These are phyloP conservation scores for Penicillium paradoxum DNA, from an alignment of 495 filamentous ascomycete genomes.

Conservation along the genomic window DNA sequence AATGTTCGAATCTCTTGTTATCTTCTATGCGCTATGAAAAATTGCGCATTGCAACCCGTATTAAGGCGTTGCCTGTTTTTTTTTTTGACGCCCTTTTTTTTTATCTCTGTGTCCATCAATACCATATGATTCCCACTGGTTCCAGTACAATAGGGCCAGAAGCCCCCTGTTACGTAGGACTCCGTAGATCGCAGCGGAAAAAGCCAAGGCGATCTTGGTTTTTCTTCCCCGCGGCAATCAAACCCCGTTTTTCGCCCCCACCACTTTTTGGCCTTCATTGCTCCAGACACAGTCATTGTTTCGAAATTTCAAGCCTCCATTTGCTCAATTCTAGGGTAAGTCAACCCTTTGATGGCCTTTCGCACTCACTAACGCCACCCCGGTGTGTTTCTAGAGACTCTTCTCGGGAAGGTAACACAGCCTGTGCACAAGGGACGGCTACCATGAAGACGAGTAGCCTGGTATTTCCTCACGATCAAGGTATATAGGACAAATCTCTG, in stretches of 20 bases:
- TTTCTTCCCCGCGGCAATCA: slow-evolving; percentile 20
- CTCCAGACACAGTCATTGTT: too few relatives aligned
- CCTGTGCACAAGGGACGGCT: slow-evolving; percentile 23
- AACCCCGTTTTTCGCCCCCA: slow-evolving; percentile 1
- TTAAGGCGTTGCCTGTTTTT: slow-evolving; percentile 25
- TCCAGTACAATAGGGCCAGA: too few relatives aligned
- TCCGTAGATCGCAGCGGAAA: too few relatives aligned
- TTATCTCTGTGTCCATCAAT: slow-evolving; percentile 11
- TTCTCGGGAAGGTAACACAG: slow-evolving; percentile 15
- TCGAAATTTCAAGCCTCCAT: neutral
- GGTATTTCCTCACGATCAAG: slow-evolving; percentile 46
- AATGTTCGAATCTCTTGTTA: slow-evolving; percentile 5
- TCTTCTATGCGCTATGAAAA: slow-evolving; percentile 9
- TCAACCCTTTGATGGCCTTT: neutral
- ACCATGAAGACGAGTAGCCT: slow-evolving; percentile 44
- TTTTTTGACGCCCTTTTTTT: slow-evolving; percentile 23
- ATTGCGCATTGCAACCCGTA: slow-evolving; percentile 9
- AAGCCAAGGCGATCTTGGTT: slow-evolving; percentile 8
- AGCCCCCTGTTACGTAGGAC: too few relatives aligned
- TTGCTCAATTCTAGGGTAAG: neutral
- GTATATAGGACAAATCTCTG: slow-evolving; percentile 40
- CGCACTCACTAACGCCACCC: neutral
- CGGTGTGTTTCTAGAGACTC: neutral
- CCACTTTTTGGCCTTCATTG: neutral
- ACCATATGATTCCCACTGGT: slow-evolving; percentile 22